Conservation (phyloP, 768 basidiomycete species). For the Lactarius akahatsu region DNA sequence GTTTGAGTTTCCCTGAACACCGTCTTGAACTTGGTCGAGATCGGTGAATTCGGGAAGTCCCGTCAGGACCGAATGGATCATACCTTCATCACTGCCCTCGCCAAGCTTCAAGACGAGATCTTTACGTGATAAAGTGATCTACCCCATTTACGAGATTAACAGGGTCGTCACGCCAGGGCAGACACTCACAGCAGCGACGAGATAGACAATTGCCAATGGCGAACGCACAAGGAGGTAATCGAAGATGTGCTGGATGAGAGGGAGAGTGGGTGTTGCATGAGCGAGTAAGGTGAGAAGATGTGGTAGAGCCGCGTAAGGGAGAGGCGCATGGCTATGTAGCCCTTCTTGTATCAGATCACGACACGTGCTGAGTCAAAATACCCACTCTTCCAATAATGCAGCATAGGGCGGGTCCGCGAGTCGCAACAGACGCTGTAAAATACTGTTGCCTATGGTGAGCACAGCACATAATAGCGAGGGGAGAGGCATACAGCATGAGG, state of each 20-base stretch:
- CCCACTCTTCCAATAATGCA: conserved; percentile 63
- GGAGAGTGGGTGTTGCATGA: conserved; percentile 88
- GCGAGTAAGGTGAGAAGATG: conserved; percentile 90
- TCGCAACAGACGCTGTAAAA: conserved; percentile 71
- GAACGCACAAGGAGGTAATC: conserved; percentile 85
- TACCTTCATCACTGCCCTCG: conserved; percentile 74
- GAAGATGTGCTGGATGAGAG: conserved; percentile 87
- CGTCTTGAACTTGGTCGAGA: conserved; percentile 32
- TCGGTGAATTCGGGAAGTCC: conserved; percentile 61
- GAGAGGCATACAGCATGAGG: conserved; percentile 54
- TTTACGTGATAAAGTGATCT: conserved; percentile 78
- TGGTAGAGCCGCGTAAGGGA: conserved; percentile 88
- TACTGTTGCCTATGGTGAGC: conserved; percentile 41
- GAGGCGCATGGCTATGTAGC: conserved; percentile 56
- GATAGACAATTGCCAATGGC: conserved; percentile 78
- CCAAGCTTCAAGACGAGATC: conserved; percentile 60
- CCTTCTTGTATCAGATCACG: conserved; percentile 5
- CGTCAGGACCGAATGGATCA: conserved; percentile 74
- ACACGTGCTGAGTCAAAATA: conserved; percentile 12
- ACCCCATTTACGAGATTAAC: neutral
- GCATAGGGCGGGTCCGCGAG: conserved; percentile 71
- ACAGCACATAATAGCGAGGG: conserved; percentile 62
- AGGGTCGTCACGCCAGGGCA: neutral
- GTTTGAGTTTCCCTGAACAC: neutral
- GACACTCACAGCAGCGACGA: conserved; percentile 73